Base-by-base conservation (phyloP, 2,329 filamentous ascomycete genomes). In the Trichophyton schoenleinii region DNA sequence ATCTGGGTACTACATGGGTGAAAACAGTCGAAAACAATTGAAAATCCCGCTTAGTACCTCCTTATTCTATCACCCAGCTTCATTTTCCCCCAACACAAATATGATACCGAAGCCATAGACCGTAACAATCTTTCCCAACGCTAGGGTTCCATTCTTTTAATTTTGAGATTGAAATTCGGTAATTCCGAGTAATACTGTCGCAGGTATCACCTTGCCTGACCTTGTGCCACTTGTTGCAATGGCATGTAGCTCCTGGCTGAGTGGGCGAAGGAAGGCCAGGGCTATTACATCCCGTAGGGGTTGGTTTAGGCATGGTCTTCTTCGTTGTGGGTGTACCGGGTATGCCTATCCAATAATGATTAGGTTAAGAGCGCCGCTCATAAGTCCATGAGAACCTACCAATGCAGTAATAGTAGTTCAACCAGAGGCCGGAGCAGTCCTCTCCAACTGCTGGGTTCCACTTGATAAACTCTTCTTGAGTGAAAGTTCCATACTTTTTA, bases 201-300 rank as follows among this genome's bases (percentile, higher is more conserved):
- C 68, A 71, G 1, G 52, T 66, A 28, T 71, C 66, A 3, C 67
- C 69, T 1, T 44, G 53, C 3, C 22, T 15, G 3, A 70, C 69
- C 4, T 63, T 22, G 57, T 72, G 66, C 41, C 64, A 72, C 5
- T 62, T 59, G 5, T 63, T 65, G 58, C 70, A 73, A 5, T 63
- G 66, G 5, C 52, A 28, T 3, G 65, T 62, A 7, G 68, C 66
- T 0, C 66, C 67, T 15, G 62, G 62, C 60, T 64, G 65, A 48
- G 57, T 63, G 3, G 31, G 65, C 18, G 60, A 64, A 57, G 25
- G 61, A 5, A 34, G 22, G 1, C 28, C 31, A n/a, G 57, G 22
- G 9, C n/a, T 49, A 7, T 20, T 18, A 15, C 58, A 58, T 1
- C 31, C 28, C 3, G 53, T 61, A 15, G 62, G 20, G 1, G 31